A percentile compares a stretch with the other conserved stretches of the same genome.
Conservation (phyloP, 192 early-diverging fungal species). For the Mortierella claussenii region DNA sequence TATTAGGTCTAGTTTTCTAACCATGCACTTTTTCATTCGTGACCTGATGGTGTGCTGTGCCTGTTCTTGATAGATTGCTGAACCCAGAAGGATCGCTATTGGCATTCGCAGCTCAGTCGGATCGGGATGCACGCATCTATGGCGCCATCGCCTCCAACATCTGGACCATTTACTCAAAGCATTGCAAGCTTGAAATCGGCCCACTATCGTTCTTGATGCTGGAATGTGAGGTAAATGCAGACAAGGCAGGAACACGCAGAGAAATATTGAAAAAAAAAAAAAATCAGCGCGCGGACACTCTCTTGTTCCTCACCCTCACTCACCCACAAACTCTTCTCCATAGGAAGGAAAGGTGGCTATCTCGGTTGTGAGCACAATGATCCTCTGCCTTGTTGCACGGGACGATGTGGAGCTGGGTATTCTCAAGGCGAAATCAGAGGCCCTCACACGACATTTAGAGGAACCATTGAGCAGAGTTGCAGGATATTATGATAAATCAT, state of each 20-base stretch:
- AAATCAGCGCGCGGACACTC: too few species aligned
- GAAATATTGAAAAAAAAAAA: neutral
- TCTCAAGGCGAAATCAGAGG: slow-evolving; percentile 65
- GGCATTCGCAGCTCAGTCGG: slow-evolving; percentile 64
- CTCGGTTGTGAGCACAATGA: slow-evolving; percentile 59
- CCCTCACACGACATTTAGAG: slow-evolving; percentile 59
- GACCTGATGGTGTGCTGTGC: neutral
- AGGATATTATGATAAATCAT: slow-evolving; percentile 40
- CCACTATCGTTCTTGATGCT: slow-evolving; percentile 56
- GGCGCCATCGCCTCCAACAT: slow-evolving; percentile 70
- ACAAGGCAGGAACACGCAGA: neutral
- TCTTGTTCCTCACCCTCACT: too few species aligned
- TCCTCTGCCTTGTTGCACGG: slow-evolving; percentile 64
- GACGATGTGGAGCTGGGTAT: slow-evolving; percentile 61
- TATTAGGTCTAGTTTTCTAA: neutral
- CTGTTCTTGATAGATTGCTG: slow-evolving; percentile 52
- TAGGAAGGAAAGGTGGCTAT: slow-evolving; percentile 61
- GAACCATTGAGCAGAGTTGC: slow-evolving; percentile 55
- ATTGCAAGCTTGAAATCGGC: slow-evolving; percentile 44
- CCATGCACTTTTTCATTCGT: neutral
- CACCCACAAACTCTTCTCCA: too few species aligned
- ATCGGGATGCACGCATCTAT: slow-evolving; percentile 63
- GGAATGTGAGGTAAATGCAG: slow-evolving; percentile 57
- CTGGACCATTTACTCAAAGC: slow-evolving; percentile 66
- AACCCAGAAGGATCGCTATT: slow-evolving; percentile 67